These are phyloP conservation scores for Miscanthus lutarioriparius DNA, from an alignment of 176 grass and related monocot species.

Conservation along the genomic window DNA sequence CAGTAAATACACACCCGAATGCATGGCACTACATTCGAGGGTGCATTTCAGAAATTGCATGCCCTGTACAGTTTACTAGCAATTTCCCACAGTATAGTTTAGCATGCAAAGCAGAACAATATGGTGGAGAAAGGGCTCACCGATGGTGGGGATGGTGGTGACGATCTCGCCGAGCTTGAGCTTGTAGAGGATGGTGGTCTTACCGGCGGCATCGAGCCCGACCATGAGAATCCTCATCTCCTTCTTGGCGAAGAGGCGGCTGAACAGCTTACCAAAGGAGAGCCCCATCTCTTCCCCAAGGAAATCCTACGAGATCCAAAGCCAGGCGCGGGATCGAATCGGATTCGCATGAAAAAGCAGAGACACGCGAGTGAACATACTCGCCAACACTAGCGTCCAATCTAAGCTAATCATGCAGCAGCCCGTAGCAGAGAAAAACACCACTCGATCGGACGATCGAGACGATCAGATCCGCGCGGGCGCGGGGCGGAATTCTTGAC, in stretches of 20 bases:
- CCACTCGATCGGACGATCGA: neutral
- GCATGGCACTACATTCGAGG: neutral
- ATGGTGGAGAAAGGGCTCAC: slow-evolving; percentile 40
- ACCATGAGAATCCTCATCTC: slow-evolving; percentile 97
- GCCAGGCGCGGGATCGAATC: slow-evolving; percentile 18
- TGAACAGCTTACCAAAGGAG: slow-evolving; percentile 79
- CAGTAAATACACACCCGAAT: neutral
- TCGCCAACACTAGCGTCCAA: neutral
- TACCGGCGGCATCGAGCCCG: slow-evolving; percentile 82
- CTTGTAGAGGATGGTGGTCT: slow-evolving; percentile 94
- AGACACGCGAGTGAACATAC: neutral
- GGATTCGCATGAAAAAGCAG: neutral
- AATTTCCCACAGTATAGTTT: neutral
- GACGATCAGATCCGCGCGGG: slow-evolving; percentile 33
- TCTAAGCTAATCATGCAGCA: neutral
- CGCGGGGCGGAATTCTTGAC: neutral
- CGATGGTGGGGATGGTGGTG: slow-evolving; percentile 87
- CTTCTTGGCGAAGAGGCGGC: slow-evolving; percentile 84
- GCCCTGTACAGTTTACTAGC: too few species aligned
- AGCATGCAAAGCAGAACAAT: neutral
- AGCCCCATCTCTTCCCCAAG: slow-evolving; percentile 58
- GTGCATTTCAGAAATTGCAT: neutral
- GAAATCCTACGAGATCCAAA: slow-evolving; percentile 23
- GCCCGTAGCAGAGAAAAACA: neutral
- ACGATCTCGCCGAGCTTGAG: slow-evolving; percentile 93